phyloP scores from a whole-genome alignment of 73 alveolate genomes.

The Paramecium tetraurelia region DNA sequence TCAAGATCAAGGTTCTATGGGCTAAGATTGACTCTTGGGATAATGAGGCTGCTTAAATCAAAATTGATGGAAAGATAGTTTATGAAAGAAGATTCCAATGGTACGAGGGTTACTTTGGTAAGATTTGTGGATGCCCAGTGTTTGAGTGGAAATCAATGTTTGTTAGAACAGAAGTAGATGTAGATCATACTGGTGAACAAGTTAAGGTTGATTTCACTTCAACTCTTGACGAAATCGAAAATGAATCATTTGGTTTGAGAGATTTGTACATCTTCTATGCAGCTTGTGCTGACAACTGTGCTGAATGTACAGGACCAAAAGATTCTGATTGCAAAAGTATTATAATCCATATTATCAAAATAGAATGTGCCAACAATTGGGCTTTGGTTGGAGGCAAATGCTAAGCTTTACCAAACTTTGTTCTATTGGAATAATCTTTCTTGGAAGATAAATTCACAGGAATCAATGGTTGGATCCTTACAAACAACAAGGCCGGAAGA shows the following conservation, averaged over 20 bases:
- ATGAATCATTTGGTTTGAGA: constrained; percentile 40
- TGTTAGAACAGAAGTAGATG: constrained; percentile 19
- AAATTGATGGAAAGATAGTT: constrained; percentile 16
- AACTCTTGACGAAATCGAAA: neutral
- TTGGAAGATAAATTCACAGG: constrained; percentile 37
- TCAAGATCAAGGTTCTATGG: neutral
- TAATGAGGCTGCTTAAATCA: constrained; percentile 36
- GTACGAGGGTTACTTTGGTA: constrained; percentile 13
- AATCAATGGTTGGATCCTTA: constrained; percentile 15
- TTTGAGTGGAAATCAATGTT: constrained; percentile 26
- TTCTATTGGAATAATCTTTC: constrained; percentile 17
- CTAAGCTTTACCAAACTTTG: constrained; percentile 4
- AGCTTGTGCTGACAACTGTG: constrained; percentile 47
- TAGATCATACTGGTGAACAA: constrained; percentile 18
- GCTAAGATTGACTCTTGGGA: constrained; percentile 47
- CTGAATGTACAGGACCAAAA: constrained; percentile 45
- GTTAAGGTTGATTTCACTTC: neutral
- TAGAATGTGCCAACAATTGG: constrained; percentile 47
- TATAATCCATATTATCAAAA: neutral
- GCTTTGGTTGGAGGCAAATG: neutral
- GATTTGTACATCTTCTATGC: constrained; percentile 15
- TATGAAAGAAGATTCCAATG: constrained; percentile 2
- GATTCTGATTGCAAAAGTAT: constrained; percentile 14
- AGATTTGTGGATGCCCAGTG: neutral
- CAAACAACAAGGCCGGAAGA: neutral